These are phyloP conservation scores for Trypanosoma lewisi DNA, from an alignment of 208 protist species.

Conservation along the genomic window DNA sequence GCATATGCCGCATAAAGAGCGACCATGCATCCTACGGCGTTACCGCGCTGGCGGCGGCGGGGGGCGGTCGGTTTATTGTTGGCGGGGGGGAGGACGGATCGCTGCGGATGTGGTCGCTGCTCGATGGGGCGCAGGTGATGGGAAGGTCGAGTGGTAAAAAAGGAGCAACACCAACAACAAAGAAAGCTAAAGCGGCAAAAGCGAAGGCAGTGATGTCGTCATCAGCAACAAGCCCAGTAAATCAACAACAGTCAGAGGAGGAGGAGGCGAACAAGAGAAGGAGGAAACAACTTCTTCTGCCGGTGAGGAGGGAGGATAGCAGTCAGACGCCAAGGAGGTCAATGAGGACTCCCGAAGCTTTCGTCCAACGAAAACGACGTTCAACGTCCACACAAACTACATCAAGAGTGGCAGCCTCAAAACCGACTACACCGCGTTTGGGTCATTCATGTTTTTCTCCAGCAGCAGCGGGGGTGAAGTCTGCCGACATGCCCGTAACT, in stretches of 20 bases:
- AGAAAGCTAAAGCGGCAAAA: conserved; percentile 5
- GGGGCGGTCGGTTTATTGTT: conserved; percentile 53
- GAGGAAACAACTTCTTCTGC: background rate
- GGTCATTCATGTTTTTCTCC: background rate
- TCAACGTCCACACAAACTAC: background rate
- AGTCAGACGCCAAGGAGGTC: too few relatives aligned
- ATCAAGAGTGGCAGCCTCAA: background rate
- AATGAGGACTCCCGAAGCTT: background rate
- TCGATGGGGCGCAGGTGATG: conserved; percentile 40
- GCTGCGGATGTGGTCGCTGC: conserved; percentile 61
- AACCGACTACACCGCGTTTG: background rate
- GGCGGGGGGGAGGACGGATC: conserved; percentile 67
- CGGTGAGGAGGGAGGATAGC: background rate
- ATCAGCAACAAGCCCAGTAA: background rate
- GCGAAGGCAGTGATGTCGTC: background rate
- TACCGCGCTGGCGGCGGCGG: conserved; percentile 39
- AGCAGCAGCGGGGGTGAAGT: too few relatives aligned
- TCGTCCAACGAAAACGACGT: background rate
- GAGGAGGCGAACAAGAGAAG: background rate
- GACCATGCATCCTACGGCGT: conserved; percentile 39
- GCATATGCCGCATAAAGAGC: conserved; percentile 43
- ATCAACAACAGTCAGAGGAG: background rate
- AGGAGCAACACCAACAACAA: conserved; percentile 2
- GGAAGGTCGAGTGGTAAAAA: background rate
- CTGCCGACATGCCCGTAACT: too few relatives aligned